Base-by-base conservation (phyloP, 371 early-diverging fungal species). In the Haplosporangium sp. region DNA sequence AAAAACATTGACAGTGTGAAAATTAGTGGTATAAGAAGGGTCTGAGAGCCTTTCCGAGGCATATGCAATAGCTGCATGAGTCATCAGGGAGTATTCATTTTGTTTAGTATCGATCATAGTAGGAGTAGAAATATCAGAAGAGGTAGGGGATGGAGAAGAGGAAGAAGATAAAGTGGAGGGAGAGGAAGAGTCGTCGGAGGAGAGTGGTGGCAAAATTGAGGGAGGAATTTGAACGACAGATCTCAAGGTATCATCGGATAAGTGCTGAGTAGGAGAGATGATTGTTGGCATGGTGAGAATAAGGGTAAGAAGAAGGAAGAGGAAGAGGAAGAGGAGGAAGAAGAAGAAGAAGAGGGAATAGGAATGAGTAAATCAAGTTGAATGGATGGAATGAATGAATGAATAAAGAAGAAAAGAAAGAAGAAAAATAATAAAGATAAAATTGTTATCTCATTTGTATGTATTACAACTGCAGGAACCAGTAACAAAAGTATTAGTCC, bases 1-100 rank as follows among this genome's bases (percentile, higher is more conserved):
- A 72, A 92, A 91, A 20, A 93, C 82, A 6, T 84, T 71, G 42
- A 88, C 74, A 2, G 86, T 70, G 19, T 66, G 74, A 37, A 79
- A 38, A 9, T 61, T 27, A 2, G 42, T 45, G 13, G 58, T 58
- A 38, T 70, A 67, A 38, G 15, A 38, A 0, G 61, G 38, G 52
- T 79, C 71, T 27, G 52, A 37, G 45, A 79, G 71, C 20, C 60
- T 57, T 0, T 59, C 59, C 38, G 71, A 61, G 13, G 79, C 61
- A 63, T 40, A 73, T n/a, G 74, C 79, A 42, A 79, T 39, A 9
- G 79, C 79, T 2, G 74, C 67, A 40, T 79, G 79, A 57, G 63
- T 63, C 58, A 67, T 38, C 1, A 55, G 35, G 10, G 55, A 55
- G 15, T 15, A 55, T 65, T 59, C 35, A 20, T 42, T 27, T 50